Evolutionary conservation across 805 yeast genomes (phyloP), one percentile per base, ranked within the genome.

Genomic region (Yarrowia yakushimensis): DNA sequence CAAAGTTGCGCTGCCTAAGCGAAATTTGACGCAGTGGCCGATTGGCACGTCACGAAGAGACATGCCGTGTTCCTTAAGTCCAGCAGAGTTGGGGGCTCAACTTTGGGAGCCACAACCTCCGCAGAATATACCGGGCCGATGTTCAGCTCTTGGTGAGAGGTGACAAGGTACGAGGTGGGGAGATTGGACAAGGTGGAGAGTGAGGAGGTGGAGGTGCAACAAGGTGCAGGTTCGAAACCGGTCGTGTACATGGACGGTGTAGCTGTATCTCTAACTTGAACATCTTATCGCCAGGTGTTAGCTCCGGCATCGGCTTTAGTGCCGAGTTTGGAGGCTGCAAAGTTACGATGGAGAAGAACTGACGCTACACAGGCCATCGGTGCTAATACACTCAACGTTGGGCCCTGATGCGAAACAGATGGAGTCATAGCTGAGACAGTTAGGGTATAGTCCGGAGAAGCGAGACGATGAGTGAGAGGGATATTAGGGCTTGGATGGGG

Each of bases 1-100:
- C 45, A 41, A 41, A 41, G 45, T 41, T 41, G 45, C 45, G 17
- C 45, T 41, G 45, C 45, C 45, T 41, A 41, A 41, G 45, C 45
- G 45, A 41, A 39, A 22, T 41, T 41, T 41, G 23, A 41, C 45
- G 45, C 45, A 13, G 30, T n/a, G 27, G 45, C 45, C n/a, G 30
- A 41, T 15, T 15, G 18, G 30, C 45, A 41, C 30, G 18, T 41
- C 45, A 8, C 27, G 27, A 3, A 3, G 13, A 9, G 11, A 18
- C 48, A 27, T n/a, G 48, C 48, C 48, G 48, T 43, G 48, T 43
- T 43, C 48, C 48, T 43, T 43, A 43, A n/a, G 22, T 10, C 1
- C n/a, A 2, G n/a, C 33, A 25, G 33, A 43, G 48, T 43, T 43
- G 23, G 30, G 20, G 33, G 33, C 33, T 17, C 18, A 22, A 9